phyloP scores from a whole-genome alignment of 129 eudicot species.

The Calendula officinalis region DNA sequence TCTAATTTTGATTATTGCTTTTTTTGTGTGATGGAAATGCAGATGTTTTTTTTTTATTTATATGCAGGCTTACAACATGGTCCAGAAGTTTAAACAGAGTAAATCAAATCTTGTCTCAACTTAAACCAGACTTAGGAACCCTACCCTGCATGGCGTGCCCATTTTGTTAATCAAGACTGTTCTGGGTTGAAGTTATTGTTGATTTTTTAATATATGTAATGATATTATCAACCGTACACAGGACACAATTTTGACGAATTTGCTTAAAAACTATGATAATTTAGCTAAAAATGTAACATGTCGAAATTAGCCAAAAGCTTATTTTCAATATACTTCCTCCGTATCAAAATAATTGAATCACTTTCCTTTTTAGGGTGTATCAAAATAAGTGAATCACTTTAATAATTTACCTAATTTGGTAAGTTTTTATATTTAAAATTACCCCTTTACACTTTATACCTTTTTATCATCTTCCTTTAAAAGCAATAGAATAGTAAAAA shows the following conservation, averaged over 20 bases:
- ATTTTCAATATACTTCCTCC: too few species aligned
- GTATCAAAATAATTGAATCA: too few species aligned
- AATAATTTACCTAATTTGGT: too few species aligned
- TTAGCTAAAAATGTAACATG: neutral
- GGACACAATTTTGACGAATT: neutral
- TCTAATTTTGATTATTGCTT: neutral
- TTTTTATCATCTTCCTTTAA: too few species aligned
- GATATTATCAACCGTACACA: neutral
- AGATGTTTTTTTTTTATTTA: neutral
- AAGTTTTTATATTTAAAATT: too few species aligned
- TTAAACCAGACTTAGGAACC: conserved; percentile 9
- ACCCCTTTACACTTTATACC: too few species aligned
- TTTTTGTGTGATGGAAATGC: neutral
- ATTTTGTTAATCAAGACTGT: conserved; percentile 8
- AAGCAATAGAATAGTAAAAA: too few species aligned
- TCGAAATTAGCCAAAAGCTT: too few species aligned
- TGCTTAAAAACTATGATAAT: neutral
- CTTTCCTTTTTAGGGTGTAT: too few species aligned
- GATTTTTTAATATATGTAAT: neutral
- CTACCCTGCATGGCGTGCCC: neutral
- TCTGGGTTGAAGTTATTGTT: neutral
- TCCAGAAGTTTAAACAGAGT: conserved; percentile 62
- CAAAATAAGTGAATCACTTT: too few species aligned
- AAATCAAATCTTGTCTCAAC: conserved; percentile 27
- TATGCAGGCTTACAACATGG: conserved; percentile 82